Base-by-base conservation (phyloP, 176 grass and related monocot genomes). In the Guadua angustifolia region DNA sequence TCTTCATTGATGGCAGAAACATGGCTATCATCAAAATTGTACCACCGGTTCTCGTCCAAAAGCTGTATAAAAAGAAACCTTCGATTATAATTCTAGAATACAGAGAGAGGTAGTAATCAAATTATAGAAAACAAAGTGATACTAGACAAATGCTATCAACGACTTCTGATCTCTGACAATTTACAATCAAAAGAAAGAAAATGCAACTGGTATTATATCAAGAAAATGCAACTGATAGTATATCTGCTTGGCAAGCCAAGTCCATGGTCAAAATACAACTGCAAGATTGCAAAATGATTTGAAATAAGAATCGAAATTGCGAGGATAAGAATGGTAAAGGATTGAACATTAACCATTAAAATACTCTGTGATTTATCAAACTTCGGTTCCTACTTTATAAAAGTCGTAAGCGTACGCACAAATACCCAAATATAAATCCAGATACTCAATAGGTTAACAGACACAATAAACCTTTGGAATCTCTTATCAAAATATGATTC, bases 21-120 rank as follows among this genome's bases (percentile, higher is more conserved):
- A 83, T 99, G 97, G 73, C 89, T 99, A 78, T 99, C 97, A 75
- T 99, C 97, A 71, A 99, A 99, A 92, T 89, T 95, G 66, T 96
- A 99, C 97, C 97, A 99, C 26, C 63, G 88, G 61, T 92, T 95
- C 74, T 99, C 89, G n/a, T 95, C 89, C 77, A 99, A 83, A 66
- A 99, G 83, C 97, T 99, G 88, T 53, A 77, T n/a, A 87, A 86
- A 84, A 66, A 64, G 52, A 51, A 83, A 51, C n/a, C 63, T 86
- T 9, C 21, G n/a, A 69, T 86, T 42, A 89, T 75, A 53, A 81
- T 59, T 67, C 12, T 25, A 33, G 57, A 59, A 38, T 66, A 66
- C 18, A 80, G 36, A 50, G 26, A 81, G 42, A 38, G 53, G 33
- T 47, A 62, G 67, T 33, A 78, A 70, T 18, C 18, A 56, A 56